A percentile compares a stretch with the other conserved stretches of the same genome.
Evolutionary conservation across 202 grass and related monocot species (phyloP).

Genomic region (Eragrostis tef): DNA sequence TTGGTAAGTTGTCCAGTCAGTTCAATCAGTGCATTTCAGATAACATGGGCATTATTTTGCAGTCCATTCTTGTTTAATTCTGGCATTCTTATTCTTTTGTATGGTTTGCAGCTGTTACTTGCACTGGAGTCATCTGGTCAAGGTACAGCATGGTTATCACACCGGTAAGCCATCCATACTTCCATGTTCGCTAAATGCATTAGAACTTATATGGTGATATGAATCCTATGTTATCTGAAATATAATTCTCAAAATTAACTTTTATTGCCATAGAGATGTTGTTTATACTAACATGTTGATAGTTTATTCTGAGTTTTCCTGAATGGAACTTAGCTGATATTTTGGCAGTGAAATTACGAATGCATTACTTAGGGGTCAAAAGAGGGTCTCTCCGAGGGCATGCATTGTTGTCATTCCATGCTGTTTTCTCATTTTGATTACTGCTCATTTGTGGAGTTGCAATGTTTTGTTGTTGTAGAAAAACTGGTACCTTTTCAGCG

Average conservation of each 20-base stretch:
- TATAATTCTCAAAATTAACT: neutral
- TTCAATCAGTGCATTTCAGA: slow-evolving; percentile 15
- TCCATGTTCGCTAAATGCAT: slow-evolving; percentile 1
- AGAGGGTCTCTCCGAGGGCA: neutral
- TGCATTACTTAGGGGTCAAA: neutral
- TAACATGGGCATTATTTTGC: neutral
- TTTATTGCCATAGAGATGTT: slow-evolving; percentile 3
- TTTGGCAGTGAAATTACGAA: neutral
- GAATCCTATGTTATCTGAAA: slow-evolving; percentile 10
- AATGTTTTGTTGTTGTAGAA: slow-evolving; percentile 41
- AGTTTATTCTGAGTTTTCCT: slow-evolving; percentile 7
- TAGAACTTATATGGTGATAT: neutral
- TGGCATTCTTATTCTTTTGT: slow-evolving; percentile 28
- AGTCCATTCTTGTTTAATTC: slow-evolving; percentile 27
- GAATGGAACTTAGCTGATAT: neutral
- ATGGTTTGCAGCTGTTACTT: slow-evolving; percentile 64
- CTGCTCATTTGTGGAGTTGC: slow-evolving; percentile 14
- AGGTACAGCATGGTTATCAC: slow-evolving; percentile 87
- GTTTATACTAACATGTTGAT: neutral
- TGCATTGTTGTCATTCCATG: neutral
- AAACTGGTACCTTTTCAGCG: slow-evolving; percentile 84
- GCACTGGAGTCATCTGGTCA: slow-evolving; percentile 81
- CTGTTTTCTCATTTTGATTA: neutral
- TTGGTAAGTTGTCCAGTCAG: slow-evolving; percentile 45
- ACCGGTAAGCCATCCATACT: slow-evolving; percentile 60